These are phyloP conservation scores for Alternaria alternata DNA, from an alignment of 2,329 filamentous ascomycete species.

Conservation along the genomic window DNA sequence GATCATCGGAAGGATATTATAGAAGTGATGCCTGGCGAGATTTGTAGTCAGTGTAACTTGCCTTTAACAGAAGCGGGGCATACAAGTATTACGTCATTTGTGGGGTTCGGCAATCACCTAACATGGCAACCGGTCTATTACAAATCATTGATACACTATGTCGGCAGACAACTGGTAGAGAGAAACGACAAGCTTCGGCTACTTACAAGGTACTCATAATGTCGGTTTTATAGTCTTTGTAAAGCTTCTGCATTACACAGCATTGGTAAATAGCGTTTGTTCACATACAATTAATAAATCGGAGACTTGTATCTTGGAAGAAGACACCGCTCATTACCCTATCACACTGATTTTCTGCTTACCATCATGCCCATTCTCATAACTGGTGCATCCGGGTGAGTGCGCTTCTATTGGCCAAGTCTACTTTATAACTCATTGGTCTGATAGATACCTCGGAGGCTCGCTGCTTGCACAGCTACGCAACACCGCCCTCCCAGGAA, in stretches of 20 bases:
- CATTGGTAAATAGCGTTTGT: no score
- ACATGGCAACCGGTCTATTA: not conserved
- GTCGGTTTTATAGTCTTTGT: not conserved
- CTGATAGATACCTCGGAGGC: slow-evolving; percentile 59
- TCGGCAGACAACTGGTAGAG: not conserved
- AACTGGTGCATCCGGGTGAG: not conserved
- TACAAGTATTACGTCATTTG: not conserved
- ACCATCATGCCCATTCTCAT: not conserved
- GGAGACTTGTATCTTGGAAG: not conserved
- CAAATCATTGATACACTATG: not conserved
- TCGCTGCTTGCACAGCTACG: slow-evolving; percentile 55
- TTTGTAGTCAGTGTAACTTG: not conserved
- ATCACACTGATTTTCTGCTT: not conserved
- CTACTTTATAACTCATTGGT: not conserved
- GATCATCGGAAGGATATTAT: not conserved
- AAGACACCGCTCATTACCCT: not conserved
- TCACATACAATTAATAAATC: not conserved
- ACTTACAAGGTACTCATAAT: not conserved
- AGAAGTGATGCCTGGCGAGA: no score
- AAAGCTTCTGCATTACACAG: not conserved
- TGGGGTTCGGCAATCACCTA: not conserved
- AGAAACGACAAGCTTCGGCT: not conserved
- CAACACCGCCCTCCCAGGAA: slow-evolving; percentile 50
- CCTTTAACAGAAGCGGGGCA: not conserved
- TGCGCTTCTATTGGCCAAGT: not conserved